Conservation (phyloP, 2,329 filamentous ascomycete species). For the Fusarium sacchari region DNA sequence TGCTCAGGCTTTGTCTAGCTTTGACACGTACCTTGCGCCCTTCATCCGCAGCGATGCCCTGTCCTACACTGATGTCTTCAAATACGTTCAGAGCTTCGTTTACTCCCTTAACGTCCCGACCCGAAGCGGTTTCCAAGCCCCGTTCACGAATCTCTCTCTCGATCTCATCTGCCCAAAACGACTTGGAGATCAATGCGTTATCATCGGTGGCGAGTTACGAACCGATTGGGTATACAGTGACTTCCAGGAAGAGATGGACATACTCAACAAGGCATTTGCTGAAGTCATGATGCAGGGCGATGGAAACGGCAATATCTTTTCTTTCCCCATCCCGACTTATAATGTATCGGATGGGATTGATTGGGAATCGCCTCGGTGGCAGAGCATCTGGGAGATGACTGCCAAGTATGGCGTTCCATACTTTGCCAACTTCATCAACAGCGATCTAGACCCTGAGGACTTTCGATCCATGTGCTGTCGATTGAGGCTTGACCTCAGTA, state of each 20-base stretch:
- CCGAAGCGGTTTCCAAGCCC: slow-evolving; percentile 39
- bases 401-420: slow-evolving; percentile 41
- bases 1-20: slow-evolving; percentile 35
- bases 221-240: slow-evolving; percentile 32
- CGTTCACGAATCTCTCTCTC: slow-evolving; percentile 39
- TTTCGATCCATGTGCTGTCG: slow-evolving; percentile 42
- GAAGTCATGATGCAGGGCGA: slow-evolving; percentile 42
- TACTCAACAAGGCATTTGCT: slow-evolving; percentile 40
- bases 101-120: slow-evolving; percentile 43
- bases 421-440: slow-evolving; percentile 42
- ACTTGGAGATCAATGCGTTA: slow-evolving; percentile 24
- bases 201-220: slow-evolving; percentile 31
- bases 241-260: slow-evolving; percentile 42
- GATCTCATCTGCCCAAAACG: slow-evolving; percentile 36
- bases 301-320: slow-evolving; percentile 41
- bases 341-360: slow-evolving; percentile 38
- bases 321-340: slow-evolving; percentile 39
- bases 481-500: slow-evolving; percentile 37
- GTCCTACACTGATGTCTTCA: slow-evolving; percentile 36
- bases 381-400: slow-evolving; percentile 40
- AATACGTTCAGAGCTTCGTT: slow-evolving; percentile 39
- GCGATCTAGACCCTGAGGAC: slow-evolving; percentile 39
- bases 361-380: slow-evolving; percentile 40
- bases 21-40: slow-evolving; percentile 38
- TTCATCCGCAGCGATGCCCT: slow-evolving; percentile 36